Conservation (phyloP, 2,329 filamentous ascomycete genomes). For the Teratosphaeria viscida region DNA sequence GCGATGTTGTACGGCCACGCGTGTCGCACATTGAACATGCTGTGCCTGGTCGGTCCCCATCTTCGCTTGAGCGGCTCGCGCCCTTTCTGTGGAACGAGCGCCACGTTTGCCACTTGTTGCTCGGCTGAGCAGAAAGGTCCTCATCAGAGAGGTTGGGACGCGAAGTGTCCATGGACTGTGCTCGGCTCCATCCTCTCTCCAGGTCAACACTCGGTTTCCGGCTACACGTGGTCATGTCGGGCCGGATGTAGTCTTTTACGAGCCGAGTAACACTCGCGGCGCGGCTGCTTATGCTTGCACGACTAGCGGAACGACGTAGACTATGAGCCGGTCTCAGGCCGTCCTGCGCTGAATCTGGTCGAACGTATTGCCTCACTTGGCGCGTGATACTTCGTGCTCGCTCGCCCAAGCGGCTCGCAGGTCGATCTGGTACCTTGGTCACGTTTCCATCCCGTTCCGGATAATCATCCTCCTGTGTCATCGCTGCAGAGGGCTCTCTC, state of each 20-base stretch:
- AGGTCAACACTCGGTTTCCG: constrained; percentile 19
- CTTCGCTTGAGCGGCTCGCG: not conserved
- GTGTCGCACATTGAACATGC: constrained; percentile 2
- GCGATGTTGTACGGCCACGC: constrained; percentile 2
- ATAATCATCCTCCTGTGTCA: not conserved
- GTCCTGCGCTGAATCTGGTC: constrained; percentile 6
- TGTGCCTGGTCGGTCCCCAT: constrained; percentile 3
- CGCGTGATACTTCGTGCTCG: constrained; percentile 6
- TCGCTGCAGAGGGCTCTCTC: not conserved
- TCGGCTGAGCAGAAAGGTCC: not conserved
- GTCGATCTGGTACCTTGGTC: not conserved
- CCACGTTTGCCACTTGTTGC: constrained; percentile 6
- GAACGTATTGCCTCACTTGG: constrained; percentile 32
- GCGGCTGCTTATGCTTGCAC: constrained; percentile 2
- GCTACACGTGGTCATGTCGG: constrained; percentile 15
- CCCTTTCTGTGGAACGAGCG: constrained; percentile 3
- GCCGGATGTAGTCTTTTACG: constrained; percentile 35
- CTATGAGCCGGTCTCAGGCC: not conserved
- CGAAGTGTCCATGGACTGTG: constrained; percentile 16
- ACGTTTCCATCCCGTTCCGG: not conserved
- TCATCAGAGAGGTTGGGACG: constrained; percentile 12
- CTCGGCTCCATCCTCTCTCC: constrained; percentile 8
- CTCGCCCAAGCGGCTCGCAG: not conserved
- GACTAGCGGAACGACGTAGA: not conserved
- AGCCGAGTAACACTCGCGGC: constrained; percentile 9